A percentile compares a stretch with the other conserved stretches of the same genome.
phyloP scores from a whole-genome alignment of 805 yeast species.

The Tanozyma kutaoensis region DNA sequence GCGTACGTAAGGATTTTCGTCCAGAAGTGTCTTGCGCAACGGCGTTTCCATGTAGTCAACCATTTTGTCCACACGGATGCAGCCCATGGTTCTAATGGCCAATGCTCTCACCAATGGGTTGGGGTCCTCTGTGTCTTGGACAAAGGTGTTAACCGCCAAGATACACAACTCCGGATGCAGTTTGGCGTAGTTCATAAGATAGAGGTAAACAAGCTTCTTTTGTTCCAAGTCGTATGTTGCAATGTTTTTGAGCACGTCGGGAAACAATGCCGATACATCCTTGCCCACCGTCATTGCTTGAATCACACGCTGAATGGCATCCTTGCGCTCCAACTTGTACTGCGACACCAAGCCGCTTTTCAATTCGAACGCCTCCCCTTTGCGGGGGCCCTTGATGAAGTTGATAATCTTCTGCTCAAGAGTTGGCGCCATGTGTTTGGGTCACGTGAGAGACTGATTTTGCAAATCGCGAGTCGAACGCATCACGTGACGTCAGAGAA shows the following conservation, averaged over 20 bases:
- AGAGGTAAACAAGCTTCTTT: slow-evolving; percentile 87
- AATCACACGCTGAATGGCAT: slow-evolving; percentile 91
- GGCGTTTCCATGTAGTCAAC: slow-evolving; percentile 92
- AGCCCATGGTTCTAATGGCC: slow-evolving; percentile 98
- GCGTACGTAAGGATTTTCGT: slow-evolving; percentile 94
- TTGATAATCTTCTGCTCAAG: no score
- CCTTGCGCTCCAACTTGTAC: slow-evolving; percentile 89
- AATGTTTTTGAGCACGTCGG: slow-evolving; percentile 90
- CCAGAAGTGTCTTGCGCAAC: slow-evolving; percentile 66
- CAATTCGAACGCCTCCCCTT: slow-evolving; percentile 82
- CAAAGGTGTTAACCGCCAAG: slow-evolving; percentile 93
- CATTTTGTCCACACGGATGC: slow-evolving; percentile 90
- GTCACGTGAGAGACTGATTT: no score
- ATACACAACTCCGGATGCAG: slow-evolving; percentile 92
- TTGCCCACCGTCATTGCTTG: slow-evolving; percentile 98
- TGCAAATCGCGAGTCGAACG: no score
- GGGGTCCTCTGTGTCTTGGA: slow-evolving; percentile 88
- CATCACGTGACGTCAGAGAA: no score
- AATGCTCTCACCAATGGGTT: slow-evolving; percentile 91
- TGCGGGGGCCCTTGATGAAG: slow-evolving; percentile 30
- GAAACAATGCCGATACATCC: slow-evolving; percentile 88
- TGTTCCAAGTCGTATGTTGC: slow-evolving; percentile 96
- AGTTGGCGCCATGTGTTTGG: no score
- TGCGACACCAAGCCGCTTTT: slow-evolving; percentile 86
- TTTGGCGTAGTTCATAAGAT: slow-evolving; percentile 95